Evolutionary conservation across 306 rosid species (phyloP), one percentile per base, ranked within the genome.

Genomic region (Corylus americana): DNA sequence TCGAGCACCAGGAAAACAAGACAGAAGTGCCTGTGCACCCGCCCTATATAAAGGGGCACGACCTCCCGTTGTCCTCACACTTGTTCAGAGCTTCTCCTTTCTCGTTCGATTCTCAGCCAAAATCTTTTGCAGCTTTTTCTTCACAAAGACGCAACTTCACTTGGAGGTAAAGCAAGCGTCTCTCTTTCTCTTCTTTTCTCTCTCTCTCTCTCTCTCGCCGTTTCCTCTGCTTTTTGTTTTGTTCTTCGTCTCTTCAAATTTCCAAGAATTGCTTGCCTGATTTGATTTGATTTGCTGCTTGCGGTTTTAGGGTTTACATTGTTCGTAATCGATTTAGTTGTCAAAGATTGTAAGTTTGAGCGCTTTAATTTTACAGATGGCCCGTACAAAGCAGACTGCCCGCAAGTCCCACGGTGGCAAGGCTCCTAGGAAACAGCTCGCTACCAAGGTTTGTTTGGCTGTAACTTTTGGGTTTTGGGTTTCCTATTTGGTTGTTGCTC

Each of bases 351-450:
- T 27, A n/a, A 31, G 18, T 4, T 27, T 6, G 2, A 20, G 16
- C 16, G 8, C 4, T 48, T 37, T 37, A 27, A 71, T 27, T 48
- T 71, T 70, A 4, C 86, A 83, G 86, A 83, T 83, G 86, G 86
- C 86, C 69, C 86, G 86, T 83, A 83, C 86, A 4, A 83, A 83
- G 83, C 86, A 83, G 59, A 83, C 86, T 13, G 86, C 86, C 70
- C 86, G 86, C 54, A 83, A 83, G 77, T 83, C 86, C 59, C 79
- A 83, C 54, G 86, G 86, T 51, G 86, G 86, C 13, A 83, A 83
- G 79, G 83, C 86, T 62, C 86, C 86, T 18, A 83, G 86, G 69
- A 83, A 83, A 63, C 86, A 83, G 75, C 82, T 83, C 16, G 86
- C 87, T 20, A 84, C 87, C 48, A 80, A 84, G 79, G 86, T 83